Conservation (phyloP, 2,329 filamentous ascomycete species). For the Teratosphaeria viscida region DNA sequence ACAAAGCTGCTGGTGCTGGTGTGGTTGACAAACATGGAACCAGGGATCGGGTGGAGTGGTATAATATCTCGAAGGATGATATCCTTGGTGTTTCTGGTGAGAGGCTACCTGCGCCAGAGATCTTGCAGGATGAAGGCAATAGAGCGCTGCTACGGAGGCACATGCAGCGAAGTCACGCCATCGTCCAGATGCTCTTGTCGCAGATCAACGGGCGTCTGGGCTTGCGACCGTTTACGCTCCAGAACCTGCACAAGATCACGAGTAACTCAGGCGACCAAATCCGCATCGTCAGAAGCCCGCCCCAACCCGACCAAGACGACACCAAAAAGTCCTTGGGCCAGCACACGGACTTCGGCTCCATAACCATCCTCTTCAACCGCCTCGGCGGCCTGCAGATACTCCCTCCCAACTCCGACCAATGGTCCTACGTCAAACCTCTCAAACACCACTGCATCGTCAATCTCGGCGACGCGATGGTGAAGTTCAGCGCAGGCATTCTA, state of each 20-base stretch:
- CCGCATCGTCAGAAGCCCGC: slow-evolving; percentile 41
- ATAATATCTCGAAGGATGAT: slow-evolving; percentile 46
- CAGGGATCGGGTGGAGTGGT: slow-evolving; percentile 43
- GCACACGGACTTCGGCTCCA: slow-evolving; percentile 46
- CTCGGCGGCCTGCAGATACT: slow-evolving; percentile 45
- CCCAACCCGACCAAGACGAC: slow-evolving; percentile 31
- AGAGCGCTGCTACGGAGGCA: slow-evolving; percentile 32
- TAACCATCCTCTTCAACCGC: slow-evolving; percentile 47
- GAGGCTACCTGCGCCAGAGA: slow-evolving; percentile 32
- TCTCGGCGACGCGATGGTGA: slow-evolving; percentile 36
- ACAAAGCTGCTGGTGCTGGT: slow-evolving; percentile 23
- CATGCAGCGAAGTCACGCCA: slow-evolving; percentile 33
- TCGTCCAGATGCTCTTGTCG: slow-evolving; percentile 35
- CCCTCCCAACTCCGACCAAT: slow-evolving; percentile 29
- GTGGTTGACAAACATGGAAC: slow-evolving; percentile 40
- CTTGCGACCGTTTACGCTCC: slow-evolving; percentile 31
- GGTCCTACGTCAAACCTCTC: slow-evolving; percentile 43
- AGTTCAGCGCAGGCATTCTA: slow-evolving; percentile 29
- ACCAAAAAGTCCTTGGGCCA: slow-evolving; percentile 35
- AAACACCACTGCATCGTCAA: slow-evolving; percentile 37
- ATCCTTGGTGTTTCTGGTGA: slow-evolving; percentile 31
- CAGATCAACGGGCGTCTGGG: slow-evolving; percentile 34
- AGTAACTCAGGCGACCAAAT: slow-evolving; percentile 40
- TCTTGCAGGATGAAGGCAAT: slow-evolving; percentile 28
- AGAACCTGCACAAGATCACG: slow-evolving; percentile 35